Evolutionary conservation across 1,284 basidiomycete genomes (phyloP), one percentile per base, ranked within the genome.

Genomic region (Cryptococcus neoformans): DNA sequence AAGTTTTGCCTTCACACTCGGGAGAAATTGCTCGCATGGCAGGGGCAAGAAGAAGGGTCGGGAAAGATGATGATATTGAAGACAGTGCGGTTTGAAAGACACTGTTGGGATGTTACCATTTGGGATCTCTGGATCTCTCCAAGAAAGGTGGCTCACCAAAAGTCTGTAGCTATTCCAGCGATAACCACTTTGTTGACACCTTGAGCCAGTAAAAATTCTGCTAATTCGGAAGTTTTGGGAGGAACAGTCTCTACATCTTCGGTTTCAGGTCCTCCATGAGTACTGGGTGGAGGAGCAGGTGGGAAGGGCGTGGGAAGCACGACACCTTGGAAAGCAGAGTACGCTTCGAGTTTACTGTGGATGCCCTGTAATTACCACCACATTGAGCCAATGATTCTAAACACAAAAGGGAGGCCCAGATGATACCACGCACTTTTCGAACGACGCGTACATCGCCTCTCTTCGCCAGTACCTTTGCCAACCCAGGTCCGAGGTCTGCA

Each of bases 101-200:
- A 46, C 66, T 67, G 51, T 35, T 7, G 10, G 38, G 39, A 9
- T 40, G 39, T 40, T 9, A 8, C 39, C 39, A 40, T 40, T n/a
- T 9, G 39, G 39, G 39, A 16, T n/a, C 16, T 21, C 14, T 28
- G 36, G 46, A n/a, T n/a, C n/a, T n/a, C n/a, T n/a, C n/a, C 16
- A 41, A 16, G 6, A 10, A 12, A 40, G 48, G 2, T 21, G 41
- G 8, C 70, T 17, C 51, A 72, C 74, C 85, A 87, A 63, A 82
- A 86, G 67, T 87, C 85, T 14, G 83, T 82, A 44, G 85, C 85
- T 16, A 87, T 74, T 3, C 85, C 85, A 1, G 78, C 79, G 4
- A 86, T 77, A 40, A 83, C 81, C 8, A 86, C 78, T 50, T 77
- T 75, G 34, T 73, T 70, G 3, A 84, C 76, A 4, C 65, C 74